Evolutionary conservation across 371 early-diverging fungal species (phyloP).

Genomic region (Blastocladiella emersonii): DNA sequence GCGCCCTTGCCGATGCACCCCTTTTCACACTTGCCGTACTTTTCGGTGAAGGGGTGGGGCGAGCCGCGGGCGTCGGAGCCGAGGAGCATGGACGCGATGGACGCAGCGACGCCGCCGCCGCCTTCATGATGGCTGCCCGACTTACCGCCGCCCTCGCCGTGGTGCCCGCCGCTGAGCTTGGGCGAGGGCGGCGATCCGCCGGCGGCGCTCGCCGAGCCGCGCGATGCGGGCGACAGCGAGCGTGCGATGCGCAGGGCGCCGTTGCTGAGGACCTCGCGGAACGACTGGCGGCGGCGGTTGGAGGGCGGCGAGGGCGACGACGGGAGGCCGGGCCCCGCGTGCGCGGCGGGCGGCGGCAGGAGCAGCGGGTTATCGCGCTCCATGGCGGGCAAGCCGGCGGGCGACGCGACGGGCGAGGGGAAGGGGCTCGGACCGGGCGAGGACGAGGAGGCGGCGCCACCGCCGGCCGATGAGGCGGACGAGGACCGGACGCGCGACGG

Average conservation of each 20-base stretch:
- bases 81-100: not conserved
- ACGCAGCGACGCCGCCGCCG: not conserved
- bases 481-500: not conserved
- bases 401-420: too few relatives aligned
- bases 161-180: too few relatives aligned
- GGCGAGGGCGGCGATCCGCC: too few relatives aligned
- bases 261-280: not conserved
- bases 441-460: not conserved
- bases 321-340: not conserved
- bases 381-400: not conserved
- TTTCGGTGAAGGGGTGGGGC: not conserved
- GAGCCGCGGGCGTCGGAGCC: not conserved
- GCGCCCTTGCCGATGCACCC: conserved; percentile 19
- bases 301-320: not conserved
- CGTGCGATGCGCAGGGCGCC: not conserved
- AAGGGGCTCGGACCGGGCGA: not conserved
- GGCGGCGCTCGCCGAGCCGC: too few relatives aligned
- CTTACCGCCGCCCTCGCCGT: not conserved
- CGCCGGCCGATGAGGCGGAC: not conserved
- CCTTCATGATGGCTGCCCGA: not conserved
- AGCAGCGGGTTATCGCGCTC: not conserved
- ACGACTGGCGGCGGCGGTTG: not conserved
- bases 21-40: not conserved
- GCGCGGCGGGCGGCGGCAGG: not conserved
- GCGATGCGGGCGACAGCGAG: not conserved